phyloP scores from a whole-genome alignment of 257 asterid genomes.

The Eustoma russellianum region DNA sequence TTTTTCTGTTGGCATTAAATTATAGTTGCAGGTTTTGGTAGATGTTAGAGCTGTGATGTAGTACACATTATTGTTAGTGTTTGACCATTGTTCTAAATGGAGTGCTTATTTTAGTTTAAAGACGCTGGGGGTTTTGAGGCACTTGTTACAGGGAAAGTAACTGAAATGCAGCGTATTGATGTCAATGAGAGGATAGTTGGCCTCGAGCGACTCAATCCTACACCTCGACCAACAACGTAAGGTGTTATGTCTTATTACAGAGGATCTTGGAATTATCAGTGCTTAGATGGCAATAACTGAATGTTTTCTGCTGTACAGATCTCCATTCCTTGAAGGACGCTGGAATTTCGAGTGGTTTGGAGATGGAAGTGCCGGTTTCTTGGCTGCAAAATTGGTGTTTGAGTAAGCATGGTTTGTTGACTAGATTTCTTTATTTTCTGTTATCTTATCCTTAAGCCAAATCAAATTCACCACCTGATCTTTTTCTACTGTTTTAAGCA shows the following conservation, averaged over 20 bases:
- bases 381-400: slow-evolving; percentile 50
- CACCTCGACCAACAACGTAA: slow-evolving; percentile 92
- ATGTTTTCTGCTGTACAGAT: slow-evolving; percentile 43
- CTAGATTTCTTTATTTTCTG: too few species aligned
- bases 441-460: too few species aligned
- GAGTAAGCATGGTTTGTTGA: slow-evolving; percentile 36
- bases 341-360: slow-evolving; percentile 82
- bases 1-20: too few species aligned
- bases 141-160: slow-evolving; percentile 52
- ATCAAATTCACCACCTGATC: too few species aligned
- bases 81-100: neutral
- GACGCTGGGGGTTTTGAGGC: slow-evolving; percentile 85
- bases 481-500: too few species aligned
- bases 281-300: slow-evolving; percentile 2
- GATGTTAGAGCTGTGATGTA: too few species aligned
- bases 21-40: too few species aligned
- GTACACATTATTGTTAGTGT: too few species aligned
- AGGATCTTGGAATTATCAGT: slow-evolving; percentile 3
- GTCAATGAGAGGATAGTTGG: slow-evolving; percentile 66
- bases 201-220: slow-evolving; percentile 84
- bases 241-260: slow-evolving; percentile 22
- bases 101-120: slow-evolving; percentile 37
- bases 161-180: slow-evolving; percentile 52
- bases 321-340: slow-evolving; percentile 58
- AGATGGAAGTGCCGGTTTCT: slow-evolving; percentile 60